Percentiles rank a stretch among this genome's conserved stretches.
phyloP scores from a whole-genome alignment of 78 protist genomes.

The Dictyostelium firmibasis region DNA sequence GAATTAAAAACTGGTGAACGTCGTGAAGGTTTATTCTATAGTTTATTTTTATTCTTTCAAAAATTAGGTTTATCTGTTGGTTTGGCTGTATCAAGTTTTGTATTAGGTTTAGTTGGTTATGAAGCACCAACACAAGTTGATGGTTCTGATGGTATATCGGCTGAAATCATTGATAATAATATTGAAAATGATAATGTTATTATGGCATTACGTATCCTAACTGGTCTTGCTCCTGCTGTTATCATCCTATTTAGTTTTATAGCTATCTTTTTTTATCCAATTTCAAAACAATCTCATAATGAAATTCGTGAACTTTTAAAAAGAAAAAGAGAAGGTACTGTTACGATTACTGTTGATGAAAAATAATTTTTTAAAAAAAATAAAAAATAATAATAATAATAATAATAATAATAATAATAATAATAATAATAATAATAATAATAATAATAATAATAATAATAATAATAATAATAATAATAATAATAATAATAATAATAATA shows the following conservation, averaged over 20 bases:
- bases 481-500: neutral
- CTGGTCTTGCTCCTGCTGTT: slow-evolving; percentile 54
- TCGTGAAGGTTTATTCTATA: slow-evolving; percentile 80
- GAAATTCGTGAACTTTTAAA: slow-evolving; percentile 53
- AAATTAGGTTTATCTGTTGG: slow-evolving; percentile 76
- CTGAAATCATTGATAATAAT: slow-evolving; percentile 55
- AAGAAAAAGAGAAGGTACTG: slow-evolving; percentile 64
- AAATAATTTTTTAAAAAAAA: neutral
- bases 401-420: neutral
- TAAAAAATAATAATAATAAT: neutral
- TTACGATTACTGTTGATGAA: slow-evolving; percentile 35
- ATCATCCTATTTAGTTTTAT: slow-evolving; percentile 62
- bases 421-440: neutral
- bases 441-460: neutral
- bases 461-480: neutral
- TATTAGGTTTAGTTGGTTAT: slow-evolving; percentile 51
- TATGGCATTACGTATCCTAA: slow-evolving; percentile 7
- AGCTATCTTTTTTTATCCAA: slow-evolving; percentile 74
- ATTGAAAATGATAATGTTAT: slow-evolving; percentile 17
- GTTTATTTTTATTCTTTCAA: slow-evolving; percentile 70
- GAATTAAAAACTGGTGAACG: slow-evolving; percentile 80
- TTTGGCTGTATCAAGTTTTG: slow-evolving; percentile 46
- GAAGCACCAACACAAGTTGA: slow-evolving; percentile 11
- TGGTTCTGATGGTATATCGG: slow-evolving; percentile 14
- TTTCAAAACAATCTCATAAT: slow-evolving; percentile 56